Evolutionary conservation across 371 early-diverging fungal genomes (phyloP).

Genomic region (Mucor indicus): DNA sequence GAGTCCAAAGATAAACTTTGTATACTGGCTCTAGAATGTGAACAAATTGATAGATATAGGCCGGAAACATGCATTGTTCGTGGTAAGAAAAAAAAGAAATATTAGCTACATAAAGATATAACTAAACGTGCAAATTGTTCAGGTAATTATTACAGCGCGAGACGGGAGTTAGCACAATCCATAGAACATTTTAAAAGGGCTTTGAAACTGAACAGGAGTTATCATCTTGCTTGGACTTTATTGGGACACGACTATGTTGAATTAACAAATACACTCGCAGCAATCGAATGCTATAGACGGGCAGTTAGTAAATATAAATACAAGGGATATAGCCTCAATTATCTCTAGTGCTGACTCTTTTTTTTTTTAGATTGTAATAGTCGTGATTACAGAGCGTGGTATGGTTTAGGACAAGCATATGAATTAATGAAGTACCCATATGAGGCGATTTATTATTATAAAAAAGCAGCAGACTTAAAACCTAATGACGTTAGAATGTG

Average conservation of each 20-base stretch:
- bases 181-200: slow-evolving; percentile 85
- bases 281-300: slow-evolving; percentile 86
- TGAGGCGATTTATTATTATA: slow-evolving; percentile 84
- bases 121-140: not conserved
- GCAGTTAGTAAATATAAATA: slow-evolving; percentile 73
- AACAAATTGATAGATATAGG: slow-evolving; percentile 73
- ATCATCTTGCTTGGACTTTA: slow-evolving; percentile 86
- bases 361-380: slow-evolving; percentile 28
- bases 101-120: too few species aligned
- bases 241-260: slow-evolving; percentile 97
- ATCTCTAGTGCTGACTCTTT: not conserved
- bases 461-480: slow-evolving; percentile 72
- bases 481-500: slow-evolving; percentile 83
- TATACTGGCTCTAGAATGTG: slow-evolving; percentile 76
- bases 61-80: slow-evolving; percentile 89
- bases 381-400: slow-evolving; percentile 92
- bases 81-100: slow-evolving; percentile 36
- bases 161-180: slow-evolving; percentile 80
- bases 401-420: slow-evolving; percentile 90
- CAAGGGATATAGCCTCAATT: too few species aligned
- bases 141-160: slow-evolving; percentile 89
- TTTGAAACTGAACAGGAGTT: slow-evolving; percentile 72
- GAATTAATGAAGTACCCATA: slow-evolving; percentile 78
- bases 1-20: slow-evolving; percentile 70
- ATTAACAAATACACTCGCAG: slow-evolving; percentile 82